phyloP scores from a whole-genome alignment of 2,329 filamentous ascomycete genomes.

The Aspergillus sp. region DNA sequence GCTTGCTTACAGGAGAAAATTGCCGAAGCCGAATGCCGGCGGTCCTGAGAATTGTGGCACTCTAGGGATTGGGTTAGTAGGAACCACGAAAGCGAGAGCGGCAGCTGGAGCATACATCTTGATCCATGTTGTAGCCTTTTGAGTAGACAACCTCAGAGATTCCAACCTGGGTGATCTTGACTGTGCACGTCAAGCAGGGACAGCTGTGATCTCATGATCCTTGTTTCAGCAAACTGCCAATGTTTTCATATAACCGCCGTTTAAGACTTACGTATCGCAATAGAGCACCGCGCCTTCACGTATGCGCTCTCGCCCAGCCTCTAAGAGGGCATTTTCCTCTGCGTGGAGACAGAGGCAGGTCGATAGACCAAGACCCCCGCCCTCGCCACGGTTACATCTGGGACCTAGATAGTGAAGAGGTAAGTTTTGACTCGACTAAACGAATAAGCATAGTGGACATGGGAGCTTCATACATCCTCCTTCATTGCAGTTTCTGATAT shows the following conservation, averaged over 20 bases:
- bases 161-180: conserved; percentile 97
- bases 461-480: conserved; percentile 66
- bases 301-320: conserved; percentile 89
- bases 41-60: conserved; percentile 76
- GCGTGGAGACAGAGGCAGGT: conserved; percentile 97
- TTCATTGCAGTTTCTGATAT: conserved; percentile 85
- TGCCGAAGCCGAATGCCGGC: conserved; percentile 84
- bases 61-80: conserved; percentile 41
- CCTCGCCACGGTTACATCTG: conserved; percentile 76
- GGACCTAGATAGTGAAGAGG: conserved; percentile 40
- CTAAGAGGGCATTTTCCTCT: conserved; percentile 93
- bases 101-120: conserved; percentile 48
- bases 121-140: conserved; percentile 93
- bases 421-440: neutral
- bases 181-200: conserved; percentile 94
- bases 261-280: conserved; percentile 68
- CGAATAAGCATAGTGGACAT: neutral
- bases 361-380: conserved; percentile 69
- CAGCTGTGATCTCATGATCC: conserved; percentile 51
- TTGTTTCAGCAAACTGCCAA: neutral
- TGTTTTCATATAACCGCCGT: neutral
- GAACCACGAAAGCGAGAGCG: neutral
- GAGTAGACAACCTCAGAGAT: conserved; percentile 95
- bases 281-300: conserved; percentile 80
- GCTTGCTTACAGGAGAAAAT: conserved; percentile 68